Evolutionary conservation across 1,139 yeast species (phyloP).

Genomic region (Scheffersomyces parashehatae): DNA sequence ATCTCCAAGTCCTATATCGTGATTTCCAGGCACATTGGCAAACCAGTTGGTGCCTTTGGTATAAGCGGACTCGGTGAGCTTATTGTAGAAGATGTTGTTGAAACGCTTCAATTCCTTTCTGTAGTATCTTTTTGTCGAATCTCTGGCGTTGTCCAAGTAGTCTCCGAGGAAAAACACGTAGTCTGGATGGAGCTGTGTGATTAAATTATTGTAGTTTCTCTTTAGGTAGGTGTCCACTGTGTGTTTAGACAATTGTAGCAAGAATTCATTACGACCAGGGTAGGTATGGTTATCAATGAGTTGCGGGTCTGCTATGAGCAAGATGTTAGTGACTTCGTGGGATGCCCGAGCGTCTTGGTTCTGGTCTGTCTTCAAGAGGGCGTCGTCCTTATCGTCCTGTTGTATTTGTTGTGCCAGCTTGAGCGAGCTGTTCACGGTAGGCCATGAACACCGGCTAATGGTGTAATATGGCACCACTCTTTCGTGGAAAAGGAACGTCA

Average conservation of each 20-base stretch:
- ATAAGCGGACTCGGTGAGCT: slow-evolving; percentile 14
- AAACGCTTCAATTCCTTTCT: slow-evolving; percentile 39
- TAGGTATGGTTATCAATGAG: slow-evolving; percentile 50
- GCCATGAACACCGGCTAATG: slow-evolving; percentile 40
- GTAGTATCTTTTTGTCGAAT: slow-evolving; percentile 41
- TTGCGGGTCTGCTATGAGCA: slow-evolving; percentile 50
- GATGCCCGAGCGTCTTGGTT: slow-evolving; percentile 1
- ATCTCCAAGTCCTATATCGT: slow-evolving; percentile 57
- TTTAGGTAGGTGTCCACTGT: slow-evolving; percentile 52
- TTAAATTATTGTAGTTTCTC: slow-evolving; percentile 44
- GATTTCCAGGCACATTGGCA: slow-evolving; percentile 53
- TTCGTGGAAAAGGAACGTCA: slow-evolving; percentile 35
- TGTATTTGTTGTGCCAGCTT: background rate
- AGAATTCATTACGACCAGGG: slow-evolving; percentile 42
- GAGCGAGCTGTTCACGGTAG: slow-evolving; percentile 6
- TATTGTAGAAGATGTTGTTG: slow-evolving; percentile 32
- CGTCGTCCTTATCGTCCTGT: slow-evolving; percentile 1
- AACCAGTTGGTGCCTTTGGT: slow-evolving; percentile 27
- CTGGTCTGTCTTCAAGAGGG: slow-evolving; percentile 1
- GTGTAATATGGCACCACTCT: slow-evolving; percentile 27
- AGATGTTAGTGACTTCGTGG: slow-evolving; percentile 21
- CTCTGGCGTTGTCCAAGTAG: slow-evolving; percentile 54
- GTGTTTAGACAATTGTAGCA: slow-evolving; percentile 44
- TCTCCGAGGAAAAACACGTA: slow-evolving; percentile 54
- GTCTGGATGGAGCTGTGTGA: slow-evolving; percentile 41